These are phyloP conservation scores for Paramecium sonneborni DNA, from an alignment of 73 alveolate genomes.

Conservation along the genomic window DNA sequence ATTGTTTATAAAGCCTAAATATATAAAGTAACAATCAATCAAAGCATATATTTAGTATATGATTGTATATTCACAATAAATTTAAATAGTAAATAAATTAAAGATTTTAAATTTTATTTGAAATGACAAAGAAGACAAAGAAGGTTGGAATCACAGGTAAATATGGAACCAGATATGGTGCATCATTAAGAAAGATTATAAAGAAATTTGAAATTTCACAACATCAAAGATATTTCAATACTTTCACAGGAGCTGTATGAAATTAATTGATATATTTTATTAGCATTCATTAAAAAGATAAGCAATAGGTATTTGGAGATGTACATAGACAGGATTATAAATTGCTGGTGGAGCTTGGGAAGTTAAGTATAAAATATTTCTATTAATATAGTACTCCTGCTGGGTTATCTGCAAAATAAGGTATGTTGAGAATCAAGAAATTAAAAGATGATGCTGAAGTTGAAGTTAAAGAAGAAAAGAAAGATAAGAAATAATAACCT, in stretches of 20 bases:
- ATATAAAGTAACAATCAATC: background rate
- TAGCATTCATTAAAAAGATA: slow-evolving; percentile 81
- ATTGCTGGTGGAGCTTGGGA: slow-evolving; percentile 93
- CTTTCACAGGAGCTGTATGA: slow-evolving; percentile 92
- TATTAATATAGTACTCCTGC: slow-evolving; percentile 70
- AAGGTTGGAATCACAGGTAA: slow-evolving; percentile 97
- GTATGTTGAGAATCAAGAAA: slow-evolving; percentile 77
- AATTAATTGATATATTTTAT: background rate
- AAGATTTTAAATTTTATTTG: slow-evolving; percentile 27
- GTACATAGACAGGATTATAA: slow-evolving; percentile 79
- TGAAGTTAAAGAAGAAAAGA: slow-evolving; percentile 40
- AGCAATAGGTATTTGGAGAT: slow-evolving; percentile 92
- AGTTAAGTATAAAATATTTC: slow-evolving; percentile 46
- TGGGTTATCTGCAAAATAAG: slow-evolving; percentile 77
- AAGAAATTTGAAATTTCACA: slow-evolving; percentile 93
- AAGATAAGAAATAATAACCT: slow-evolving; percentile 6
- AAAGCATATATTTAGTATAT: background rate
- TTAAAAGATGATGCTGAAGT: slow-evolving; percentile 81
- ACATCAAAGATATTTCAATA: slow-evolving; percentile 86
- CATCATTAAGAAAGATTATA: slow-evolving; percentile 93
- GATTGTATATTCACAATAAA: background rate
- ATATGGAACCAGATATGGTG: slow-evolving; percentile 97
- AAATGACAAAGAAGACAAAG: slow-evolving; percentile 90
- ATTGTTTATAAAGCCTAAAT: background rate
- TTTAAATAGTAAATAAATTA: background rate